Evolutionary conservation across 352 stramenopile genomes (phyloP).

Genomic region (Plasmopara halstedii): DNA sequence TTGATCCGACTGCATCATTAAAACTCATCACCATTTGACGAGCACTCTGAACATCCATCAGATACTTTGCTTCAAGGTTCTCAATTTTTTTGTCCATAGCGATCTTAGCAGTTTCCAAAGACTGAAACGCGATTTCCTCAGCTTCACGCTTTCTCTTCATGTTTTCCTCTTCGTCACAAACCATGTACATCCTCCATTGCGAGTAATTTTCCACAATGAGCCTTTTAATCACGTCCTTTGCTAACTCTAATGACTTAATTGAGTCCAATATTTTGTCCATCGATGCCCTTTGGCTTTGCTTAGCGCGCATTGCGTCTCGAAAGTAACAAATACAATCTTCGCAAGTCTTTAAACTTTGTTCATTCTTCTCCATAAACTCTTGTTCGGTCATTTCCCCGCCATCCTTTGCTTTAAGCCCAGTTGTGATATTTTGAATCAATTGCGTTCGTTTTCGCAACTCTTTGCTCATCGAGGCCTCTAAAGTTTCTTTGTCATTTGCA

Average conservation of each 20-base stretch:
- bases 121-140: constrained; percentile 5
- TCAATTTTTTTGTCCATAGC: constrained; percentile 25
- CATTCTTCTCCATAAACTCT: constrained; percentile 47
- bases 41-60: constrained; percentile 24
- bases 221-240: constrained; percentile 40
- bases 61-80: constrained; percentile 21
- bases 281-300: constrained; percentile 11
- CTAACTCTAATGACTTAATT: constrained; percentile 32
- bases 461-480: constrained; percentile 40
- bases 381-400: constrained; percentile 31
- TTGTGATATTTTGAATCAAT: constrained; percentile 42
- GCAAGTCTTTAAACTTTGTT: constrained; percentile 40
- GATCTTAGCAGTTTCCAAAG: constrained; percentile 7
- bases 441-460: constrained; percentile 41
- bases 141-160: constrained; percentile 10
- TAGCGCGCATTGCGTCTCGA: constrained; percentile 28
- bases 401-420: constrained; percentile 21
- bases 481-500: constrained; percentile 45
- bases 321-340: constrained; percentile 59
- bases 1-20: constrained; percentile 7
- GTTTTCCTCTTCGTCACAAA: constrained; percentile 20
- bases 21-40: constrained; percentile 34
- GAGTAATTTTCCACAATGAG: constrained; percentile 49
- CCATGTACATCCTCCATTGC: constrained; percentile 37
- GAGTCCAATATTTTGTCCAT: constrained; percentile 34